Base-by-base conservation (phyloP, 2,329 filamentous ascomycete species). In the Trichoderma gracile region DNA sequence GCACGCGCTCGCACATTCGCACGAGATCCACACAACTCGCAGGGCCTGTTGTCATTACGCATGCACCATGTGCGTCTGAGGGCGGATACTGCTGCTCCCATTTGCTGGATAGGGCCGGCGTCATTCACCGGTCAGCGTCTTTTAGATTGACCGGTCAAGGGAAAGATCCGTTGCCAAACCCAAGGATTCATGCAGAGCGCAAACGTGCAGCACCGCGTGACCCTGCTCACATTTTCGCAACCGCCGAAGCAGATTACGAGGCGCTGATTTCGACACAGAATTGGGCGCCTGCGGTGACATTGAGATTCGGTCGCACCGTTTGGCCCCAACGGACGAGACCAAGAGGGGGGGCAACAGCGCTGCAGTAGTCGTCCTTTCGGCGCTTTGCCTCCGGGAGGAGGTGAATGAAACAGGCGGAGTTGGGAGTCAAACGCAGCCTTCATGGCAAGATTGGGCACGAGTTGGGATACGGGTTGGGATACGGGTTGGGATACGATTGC, bases 101-200 rank as follows among this genome's bases (percentile, higher is more conserved):
- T 64, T 64, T 64, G 63, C 63, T 54, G 47, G 47, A 42, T 40
- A 59, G 21, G 27, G 52, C 55, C 59, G 55, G 46, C 42, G 19
- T 23, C 52, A 47, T 49, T 40, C 21, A 64, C 56, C 63, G 63
- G 63, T 64, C 54, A 64, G 47, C 30, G 46, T 12, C 33, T 38
- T 33, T 42, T 63, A 63, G 42, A 55, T 47, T 55, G 50, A 55
- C 59, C 50, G 59, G 49, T 55, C 59, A 63, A 63, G 50, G 54
- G 50, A 61, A 33, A 21, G 46, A 6, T 52, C 15, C 38, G n/a
- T 30, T 52, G 57, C 46, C 38, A 52, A 33, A 14, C 38, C 38
- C 47, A 60, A 42, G 33, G 46, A 27, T 38, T 33, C 43, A 60
- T 60, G 57, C 57, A 60, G 12, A 12, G 45, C 42, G 46, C 33